Evolutionary conservation across 2,329 filamentous ascomycete species (phyloP).

Genomic region (Ophiocordyceps camponoti-floridani): DNA sequence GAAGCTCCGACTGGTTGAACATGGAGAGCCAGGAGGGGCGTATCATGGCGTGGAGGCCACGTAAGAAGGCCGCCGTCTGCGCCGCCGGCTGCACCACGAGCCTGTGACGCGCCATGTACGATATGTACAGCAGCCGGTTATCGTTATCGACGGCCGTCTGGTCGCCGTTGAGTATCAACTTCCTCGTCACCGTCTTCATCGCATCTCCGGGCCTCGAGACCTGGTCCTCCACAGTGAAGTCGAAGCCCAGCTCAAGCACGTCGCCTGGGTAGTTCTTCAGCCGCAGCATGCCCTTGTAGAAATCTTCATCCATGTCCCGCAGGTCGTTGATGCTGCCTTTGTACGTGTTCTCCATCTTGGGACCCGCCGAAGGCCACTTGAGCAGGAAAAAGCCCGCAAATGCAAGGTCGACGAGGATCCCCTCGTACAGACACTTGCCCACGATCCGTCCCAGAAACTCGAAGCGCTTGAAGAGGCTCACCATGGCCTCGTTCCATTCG

Average conservation of each 20-base stretch:
- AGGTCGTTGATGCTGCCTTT: conserved; percentile 90
- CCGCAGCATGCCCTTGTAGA: conserved; percentile 70
- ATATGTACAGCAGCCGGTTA: conserved; percentile 88
- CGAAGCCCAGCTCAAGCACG: conserved; percentile 51
- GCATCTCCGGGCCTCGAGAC: conserved; percentile 26
- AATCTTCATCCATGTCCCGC: conserved; percentile 72
- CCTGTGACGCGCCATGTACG: conserved; percentile 74
- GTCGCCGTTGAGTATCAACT: conserved; percentile 61
- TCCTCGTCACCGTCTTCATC: conserved; percentile 48
- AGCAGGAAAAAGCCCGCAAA: conserved; percentile 94
- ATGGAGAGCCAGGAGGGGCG: conserved; percentile 87
- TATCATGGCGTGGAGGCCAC: conserved; percentile 73
- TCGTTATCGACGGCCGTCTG: conserved; percentile 72
- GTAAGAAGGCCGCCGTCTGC: conserved; percentile 80
- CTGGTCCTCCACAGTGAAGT: conserved; percentile 77
- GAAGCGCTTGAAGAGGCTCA: conserved; percentile 51
- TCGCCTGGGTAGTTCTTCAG: conserved; percentile 77
- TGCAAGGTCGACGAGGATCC: conserved; percentile 78
- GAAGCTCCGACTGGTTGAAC: conserved; percentile 94
- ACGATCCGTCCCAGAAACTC: conserved; percentile 88
- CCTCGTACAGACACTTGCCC: conserved; percentile 94
- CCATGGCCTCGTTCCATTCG: conserved; percentile 38
- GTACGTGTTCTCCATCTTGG: conserved; percentile 49
- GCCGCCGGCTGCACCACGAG: conserved; percentile 60
- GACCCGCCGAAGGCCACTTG: conserved; percentile 72